phyloP scores from a whole-genome alignment of 2,329 filamentous ascomycete genomes.

The Aureobasidium musti region DNA sequence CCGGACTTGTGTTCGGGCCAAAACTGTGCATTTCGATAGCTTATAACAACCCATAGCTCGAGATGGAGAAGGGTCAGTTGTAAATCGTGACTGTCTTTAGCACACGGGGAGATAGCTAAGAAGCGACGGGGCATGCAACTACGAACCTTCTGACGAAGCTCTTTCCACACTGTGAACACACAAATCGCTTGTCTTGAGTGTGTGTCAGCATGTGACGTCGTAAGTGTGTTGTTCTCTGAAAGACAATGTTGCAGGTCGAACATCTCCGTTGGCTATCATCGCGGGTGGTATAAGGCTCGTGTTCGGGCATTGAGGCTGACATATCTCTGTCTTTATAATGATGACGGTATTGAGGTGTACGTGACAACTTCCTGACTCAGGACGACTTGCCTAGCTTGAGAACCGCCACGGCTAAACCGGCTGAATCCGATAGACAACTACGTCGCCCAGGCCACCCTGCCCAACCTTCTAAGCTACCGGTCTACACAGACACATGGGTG shows the following conservation, averaged over 20 bases:
- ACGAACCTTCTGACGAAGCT: conserved; percentile 24
- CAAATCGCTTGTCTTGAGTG: conserved; percentile 21
- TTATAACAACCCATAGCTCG: no score
- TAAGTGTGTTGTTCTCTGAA: conserved; percentile 17
- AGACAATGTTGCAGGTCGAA: conserved; percentile 21
- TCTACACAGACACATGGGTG: no score
- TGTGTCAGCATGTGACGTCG: conserved; percentile 20
- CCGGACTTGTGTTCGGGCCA: no score
- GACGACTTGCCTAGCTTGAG: neutral
- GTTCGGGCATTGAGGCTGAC: conserved; percentile 9
- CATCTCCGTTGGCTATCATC: conserved; percentile 14
- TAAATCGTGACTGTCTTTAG: no score
- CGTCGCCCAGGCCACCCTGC: neutral
- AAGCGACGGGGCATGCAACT: neutral
- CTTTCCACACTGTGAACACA: conserved; percentile 17
- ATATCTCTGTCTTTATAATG: neutral
- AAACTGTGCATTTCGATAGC: no score
- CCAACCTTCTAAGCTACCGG: no score
- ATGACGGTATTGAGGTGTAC: neutral
- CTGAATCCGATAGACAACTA: neutral
- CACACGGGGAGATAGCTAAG: no score
- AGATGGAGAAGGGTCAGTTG: no score
- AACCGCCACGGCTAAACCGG: conserved; percentile 5
- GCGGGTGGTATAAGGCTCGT: neutral
- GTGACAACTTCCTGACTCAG: conserved; percentile 1